Base-by-base conservation (phyloP, 2,329 filamentous ascomycete genomes). In the Cordyceps cicadae region DNA sequence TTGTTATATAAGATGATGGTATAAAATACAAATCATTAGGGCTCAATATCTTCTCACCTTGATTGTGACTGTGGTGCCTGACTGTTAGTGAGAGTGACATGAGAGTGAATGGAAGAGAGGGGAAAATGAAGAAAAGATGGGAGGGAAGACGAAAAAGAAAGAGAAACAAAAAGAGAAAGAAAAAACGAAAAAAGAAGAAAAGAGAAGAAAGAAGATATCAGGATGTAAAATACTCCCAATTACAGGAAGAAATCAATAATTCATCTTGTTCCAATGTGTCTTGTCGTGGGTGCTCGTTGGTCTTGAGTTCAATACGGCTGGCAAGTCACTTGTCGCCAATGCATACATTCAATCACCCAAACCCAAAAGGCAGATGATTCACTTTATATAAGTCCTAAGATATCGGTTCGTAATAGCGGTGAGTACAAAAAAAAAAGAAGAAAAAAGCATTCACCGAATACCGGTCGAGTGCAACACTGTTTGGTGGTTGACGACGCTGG, bases 1-100 rank as follows among this genome's bases (percentile, higher is more conserved):
- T 37, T 62, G 56, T 58, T 54, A 55, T 63, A 63, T 50, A 54
- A 50, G 29, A 60, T 60, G 58, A 60, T 60, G 32, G 58, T 60
- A 60, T 19, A 54, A 50, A 60, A 60, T 60, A 60, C 58, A 43
- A 54, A 60, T 60, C 58, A 60, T 60, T 54, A 60, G 58, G 51
- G 58, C 58, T 60, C 58, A 60, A 54, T 24, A 14, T 37, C 5
- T 55, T 50, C 6, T 54, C 53, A 48, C 50, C 41, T 53, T 26
- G 19, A 19, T 48, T 53, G 50, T 59, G 49, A 54, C 11, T 32
- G 39, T 54, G 14, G 12, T 41, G n/a, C 26, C 11, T 24, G 34
- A 29, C 29, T 29, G 5, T 29, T 3, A 29, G 7, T 7, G 5
- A 8, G 29, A 8, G 29, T 29, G 5, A 29, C 5, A 29, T 1